Base-by-base conservation (phyloP, 2,329 filamentous ascomycete genomes). In the Colletotrichum kahawae region DNA sequence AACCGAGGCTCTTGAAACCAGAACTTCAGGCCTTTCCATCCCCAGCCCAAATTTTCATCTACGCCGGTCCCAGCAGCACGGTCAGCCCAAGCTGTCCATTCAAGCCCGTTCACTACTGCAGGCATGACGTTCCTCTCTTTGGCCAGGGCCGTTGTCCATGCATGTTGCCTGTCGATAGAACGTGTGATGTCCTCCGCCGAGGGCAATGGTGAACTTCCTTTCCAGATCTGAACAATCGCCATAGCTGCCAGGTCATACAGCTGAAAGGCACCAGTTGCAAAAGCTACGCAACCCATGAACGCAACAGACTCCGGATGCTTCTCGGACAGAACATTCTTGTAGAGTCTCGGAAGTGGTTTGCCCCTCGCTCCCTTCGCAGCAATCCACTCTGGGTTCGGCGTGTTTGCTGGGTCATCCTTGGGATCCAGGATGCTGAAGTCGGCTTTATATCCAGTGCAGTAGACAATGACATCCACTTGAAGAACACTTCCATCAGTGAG, bases 271-370 rank as follows among this genome's bases (percentile, higher is more conserved):
- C 82, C 78, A 2, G 77, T 75, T n/a, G 79, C 80, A 43, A 81
- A 78, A 24, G 79, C 80, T 10, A 73, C 56, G 33, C 48, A 38
- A 1, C 70, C 70, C 10, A 84, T 75, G 62, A 85, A 80, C 0
- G 82, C 83, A n/a, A 85, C 77, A 9, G 83, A 85, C 27, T 84
- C 79, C 2, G 84, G 82, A 38, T 85, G 80, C 31, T 80, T 75
- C 0, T 83, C 80, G 1, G 84, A 83, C 72, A 87, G 85, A 12
- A 85, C 79, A 72, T 85, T 85, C 65, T 83, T 82, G 68, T 84
- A 87, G 1, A 87, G 77, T 4, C 81, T 75, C 4, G 81, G 78
- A 1, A 84, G 79, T 0, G 79, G 74, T 64, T 79, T 80, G 8
- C 81, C 81, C 7, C 78, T 79, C 6, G 82, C 82, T 2, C 80